Conservation (phyloP, 768 basidiomycete genomes). For the Rhodotorula graminis region DNA sequence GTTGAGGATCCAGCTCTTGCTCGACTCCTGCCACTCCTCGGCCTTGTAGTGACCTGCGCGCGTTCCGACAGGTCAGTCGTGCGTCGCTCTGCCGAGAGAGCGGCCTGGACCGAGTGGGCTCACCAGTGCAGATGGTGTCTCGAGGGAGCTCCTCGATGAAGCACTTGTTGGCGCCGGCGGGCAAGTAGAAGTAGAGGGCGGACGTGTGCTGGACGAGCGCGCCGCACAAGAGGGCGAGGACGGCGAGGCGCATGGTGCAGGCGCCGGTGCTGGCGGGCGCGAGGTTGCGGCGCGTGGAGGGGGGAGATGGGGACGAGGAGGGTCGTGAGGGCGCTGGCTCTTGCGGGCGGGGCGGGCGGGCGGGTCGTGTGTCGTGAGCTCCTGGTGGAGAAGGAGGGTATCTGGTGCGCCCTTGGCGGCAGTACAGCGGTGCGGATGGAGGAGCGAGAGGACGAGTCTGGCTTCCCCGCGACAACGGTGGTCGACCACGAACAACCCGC, state of each 20-base stretch:
- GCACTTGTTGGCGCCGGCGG: slow-evolving; percentile 82
- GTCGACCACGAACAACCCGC: no score
- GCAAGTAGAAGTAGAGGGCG: slow-evolving; percentile 94
- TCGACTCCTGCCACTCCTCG: slow-evolving; percentile 77
- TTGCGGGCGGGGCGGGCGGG: no score
- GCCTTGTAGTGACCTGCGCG: slow-evolving; percentile 80
- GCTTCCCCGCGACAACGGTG: no score
- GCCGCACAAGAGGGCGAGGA: slow-evolving; percentile 1
- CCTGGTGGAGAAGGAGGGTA: no score
- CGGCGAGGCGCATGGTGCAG: slow-evolving; percentile 12
- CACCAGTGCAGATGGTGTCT: slow-evolving; percentile 55
- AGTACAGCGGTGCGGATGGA: no score
- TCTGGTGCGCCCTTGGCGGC: no score
- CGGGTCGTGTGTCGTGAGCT: no score
- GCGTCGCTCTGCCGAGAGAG: not conserved
- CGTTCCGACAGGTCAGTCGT: not conserved
- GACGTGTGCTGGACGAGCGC: slow-evolving; percentile 15
- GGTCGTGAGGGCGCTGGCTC: no score
- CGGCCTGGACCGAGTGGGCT: not conserved
- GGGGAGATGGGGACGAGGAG: no score
- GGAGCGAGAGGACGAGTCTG: no score
- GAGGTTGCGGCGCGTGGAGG: not conserved
- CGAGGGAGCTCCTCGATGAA: slow-evolving; percentile 94
- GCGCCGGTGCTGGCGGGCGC: not conserved
- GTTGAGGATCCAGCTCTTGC: slow-evolving; percentile 65